phyloP scores from a whole-genome alignment of 768 basidiomycete species.

The Mrakia gelida region DNA sequence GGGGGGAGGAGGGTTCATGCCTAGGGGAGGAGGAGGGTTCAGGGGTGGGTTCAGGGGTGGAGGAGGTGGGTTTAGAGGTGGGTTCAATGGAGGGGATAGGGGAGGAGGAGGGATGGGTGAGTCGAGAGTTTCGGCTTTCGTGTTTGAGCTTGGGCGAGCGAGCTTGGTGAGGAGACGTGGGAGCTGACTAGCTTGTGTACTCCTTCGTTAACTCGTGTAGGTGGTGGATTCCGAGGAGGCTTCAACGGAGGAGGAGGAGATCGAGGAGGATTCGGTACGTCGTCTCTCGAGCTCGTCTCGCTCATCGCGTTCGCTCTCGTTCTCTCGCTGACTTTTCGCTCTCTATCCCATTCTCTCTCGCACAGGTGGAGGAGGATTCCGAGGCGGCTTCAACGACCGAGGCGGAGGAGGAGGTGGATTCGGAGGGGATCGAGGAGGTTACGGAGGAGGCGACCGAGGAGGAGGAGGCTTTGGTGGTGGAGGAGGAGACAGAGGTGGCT shows the following conservation, averaged over 20 bases:
- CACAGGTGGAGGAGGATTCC: slow-evolving; percentile 41
- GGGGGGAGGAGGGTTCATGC: slow-evolving; percentile 26
- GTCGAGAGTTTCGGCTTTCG: not conserved
- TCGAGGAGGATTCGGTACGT: slow-evolving; percentile 54
- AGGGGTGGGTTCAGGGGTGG: slow-evolving; percentile 33
- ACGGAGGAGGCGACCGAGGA: slow-evolving; percentile 37
- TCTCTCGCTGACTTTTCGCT: slow-evolving; percentile 41
- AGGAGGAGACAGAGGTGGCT: slow-evolving; percentile 61
- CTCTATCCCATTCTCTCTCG: not conserved
- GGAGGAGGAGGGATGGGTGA: slow-evolving; percentile 25
- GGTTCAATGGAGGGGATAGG: slow-evolving; percentile 34
- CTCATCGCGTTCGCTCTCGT: not conserved
- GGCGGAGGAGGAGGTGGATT: slow-evolving; percentile 55
- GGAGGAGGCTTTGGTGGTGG: slow-evolving; percentile 45
- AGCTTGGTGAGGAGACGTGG: not conserved
- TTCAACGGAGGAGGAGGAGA: slow-evolving; percentile 50
- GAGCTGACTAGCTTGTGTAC: not conserved
- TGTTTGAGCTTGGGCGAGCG: too few species aligned
- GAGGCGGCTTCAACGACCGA: slow-evolving; percentile 38
- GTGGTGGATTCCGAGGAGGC: slow-evolving; percentile 40
- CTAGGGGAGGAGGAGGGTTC: slow-evolving; percentile 33
- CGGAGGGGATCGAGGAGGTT: slow-evolving; percentile 33
- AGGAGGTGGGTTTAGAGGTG: slow-evolving; percentile 41
- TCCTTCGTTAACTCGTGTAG: not conserved
- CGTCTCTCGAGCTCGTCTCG: not conserved